phyloP scores from a whole-genome alignment of 2,329 filamentous ascomycete genomes.

The Verticillium tricorpus region DNA sequence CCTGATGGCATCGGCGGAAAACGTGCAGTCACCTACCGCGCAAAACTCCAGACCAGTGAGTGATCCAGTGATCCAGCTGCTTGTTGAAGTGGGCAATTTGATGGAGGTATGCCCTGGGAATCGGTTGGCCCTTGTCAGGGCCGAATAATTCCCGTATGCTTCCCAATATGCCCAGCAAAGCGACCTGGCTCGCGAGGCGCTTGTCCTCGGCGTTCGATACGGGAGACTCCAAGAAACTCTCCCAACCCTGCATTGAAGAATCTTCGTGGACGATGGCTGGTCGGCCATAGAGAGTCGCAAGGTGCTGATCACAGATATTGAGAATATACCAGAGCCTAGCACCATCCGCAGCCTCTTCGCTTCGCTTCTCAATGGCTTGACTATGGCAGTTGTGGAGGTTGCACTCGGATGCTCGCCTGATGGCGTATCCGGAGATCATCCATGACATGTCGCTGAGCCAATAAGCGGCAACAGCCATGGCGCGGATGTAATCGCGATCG shows the following conservation, averaged over 20 bases:
- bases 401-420: slow-evolving; percentile 43
- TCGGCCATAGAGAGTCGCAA: slow-evolving; percentile 56
- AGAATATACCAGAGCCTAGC: slow-evolving; percentile 57
- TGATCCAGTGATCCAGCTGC: slow-evolving; percentile 32
- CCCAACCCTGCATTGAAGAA: slow-evolving; percentile 51
- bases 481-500: slow-evolving; percentile 48
- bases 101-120: slow-evolving; percentile 45
- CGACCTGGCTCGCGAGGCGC: slow-evolving; percentile 53
- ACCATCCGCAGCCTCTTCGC: slow-evolving; percentile 43
- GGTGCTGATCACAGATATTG: slow-evolving; percentile 58
- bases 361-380: slow-evolving; percentile 30
- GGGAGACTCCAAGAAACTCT: slow-evolving; percentile 47
- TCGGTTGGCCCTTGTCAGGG: slow-evolving; percentile 45
- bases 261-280: slow-evolving; percentile 56
- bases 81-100: slow-evolving; percentile 32
- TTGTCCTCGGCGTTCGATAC: slow-evolving; percentile 50
- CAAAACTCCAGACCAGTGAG: slow-evolving; percentile 25
- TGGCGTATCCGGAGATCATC: slow-evolving; percentile 54
- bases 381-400: slow-evolving; percentile 39
- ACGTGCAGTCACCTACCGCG: slow-evolving; percentile 17
- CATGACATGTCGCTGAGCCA: slow-evolving; percentile 60
- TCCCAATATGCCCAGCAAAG: slow-evolving; percentile 52
- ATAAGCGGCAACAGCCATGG: slow-evolving; percentile 56
- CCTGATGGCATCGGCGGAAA: not conserved
- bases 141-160: slow-evolving; percentile 51